Conservation (phyloP, 2,329 filamentous ascomycete species). For the Talaromyces pinophilus region DNA sequence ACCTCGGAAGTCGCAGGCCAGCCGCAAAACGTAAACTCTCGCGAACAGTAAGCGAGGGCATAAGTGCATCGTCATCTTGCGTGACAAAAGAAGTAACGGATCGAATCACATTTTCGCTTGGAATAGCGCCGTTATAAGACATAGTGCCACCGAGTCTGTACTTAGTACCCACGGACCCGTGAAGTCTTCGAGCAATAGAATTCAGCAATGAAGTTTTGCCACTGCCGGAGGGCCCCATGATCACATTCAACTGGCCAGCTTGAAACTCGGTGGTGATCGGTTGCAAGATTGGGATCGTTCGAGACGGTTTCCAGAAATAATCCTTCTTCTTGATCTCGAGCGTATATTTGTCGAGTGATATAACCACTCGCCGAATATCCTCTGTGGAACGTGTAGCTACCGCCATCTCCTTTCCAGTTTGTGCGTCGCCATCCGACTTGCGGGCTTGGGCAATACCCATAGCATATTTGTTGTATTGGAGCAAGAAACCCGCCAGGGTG, state of each 20-base stretch:
- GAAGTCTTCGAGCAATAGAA: constrained; percentile 68
- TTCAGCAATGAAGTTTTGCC: constrained; percentile 76
- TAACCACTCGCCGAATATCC: constrained; percentile 61
- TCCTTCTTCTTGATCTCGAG: constrained; percentile 65
- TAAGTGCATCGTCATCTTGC: constrained; percentile 73
- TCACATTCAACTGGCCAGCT: constrained; percentile 69
- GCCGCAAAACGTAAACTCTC: constrained; percentile 73
- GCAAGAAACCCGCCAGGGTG: constrained; percentile 59
- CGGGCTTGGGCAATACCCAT: constrained; percentile 69
- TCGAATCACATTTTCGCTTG: constrained; percentile 67
- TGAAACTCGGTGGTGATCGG: constrained; percentile 68
- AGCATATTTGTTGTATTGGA: constrained; percentile 66
- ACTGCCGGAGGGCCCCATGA: constrained; percentile 77
- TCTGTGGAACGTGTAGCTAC: constrained; percentile 57
- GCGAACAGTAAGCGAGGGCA: constrained; percentile 72
- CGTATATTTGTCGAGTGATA: constrained; percentile 65
- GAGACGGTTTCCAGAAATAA: constrained; percentile 48
- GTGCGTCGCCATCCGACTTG: constrained; percentile 60
- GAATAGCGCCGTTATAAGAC: constrained; percentile 68
- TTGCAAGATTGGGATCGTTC: constrained; percentile 58
- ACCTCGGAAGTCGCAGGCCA: constrained; percentile 67
- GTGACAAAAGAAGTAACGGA: constrained; percentile 76
- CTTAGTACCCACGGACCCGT: constrained; percentile 61
- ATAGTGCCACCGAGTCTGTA: constrained; percentile 65
- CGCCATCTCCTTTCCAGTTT: constrained; percentile 67